Conservation (phyloP, 805 yeast species). For the Alloascoidea africana region DNA sequence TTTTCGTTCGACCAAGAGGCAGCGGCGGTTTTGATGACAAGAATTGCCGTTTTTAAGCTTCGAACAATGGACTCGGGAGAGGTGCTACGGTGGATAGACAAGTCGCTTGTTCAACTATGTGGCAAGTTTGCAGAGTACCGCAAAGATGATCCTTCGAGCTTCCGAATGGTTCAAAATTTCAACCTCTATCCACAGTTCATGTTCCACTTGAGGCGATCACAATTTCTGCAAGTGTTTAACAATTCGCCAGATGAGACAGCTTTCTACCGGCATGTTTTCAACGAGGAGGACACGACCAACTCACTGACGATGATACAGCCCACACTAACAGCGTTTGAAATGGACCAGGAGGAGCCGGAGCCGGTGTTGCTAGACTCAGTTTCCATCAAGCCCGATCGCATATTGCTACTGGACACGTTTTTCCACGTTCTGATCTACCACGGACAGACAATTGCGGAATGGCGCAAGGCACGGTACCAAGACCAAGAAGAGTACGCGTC, state of each 20-base stretch:
- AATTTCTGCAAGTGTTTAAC: slow-evolving; percentile 48
- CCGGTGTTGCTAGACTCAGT: slow-evolving; percentile 51
- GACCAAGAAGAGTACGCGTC: slow-evolving; percentile 43
- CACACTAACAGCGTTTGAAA: slow-evolving; percentile 40
- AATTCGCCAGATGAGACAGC: slow-evolving; percentile 64
- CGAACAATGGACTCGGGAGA: slow-evolving; percentile 22
- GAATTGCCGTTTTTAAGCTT: slow-evolving; percentile 33
- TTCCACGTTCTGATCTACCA: slow-evolving; percentile 56
- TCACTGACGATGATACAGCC: slow-evolving; percentile 60
- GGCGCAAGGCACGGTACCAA: slow-evolving; percentile 53
- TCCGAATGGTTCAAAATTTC: slow-evolving; percentile 31
- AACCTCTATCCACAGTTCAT: slow-evolving; percentile 51
- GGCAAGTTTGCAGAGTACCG: slow-evolving; percentile 31
- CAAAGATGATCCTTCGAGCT: slow-evolving; percentile 30
- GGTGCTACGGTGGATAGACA: slow-evolving; percentile 34
- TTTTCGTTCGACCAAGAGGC: slow-evolving; percentile 54
- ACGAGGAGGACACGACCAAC: slow-evolving; percentile 45
- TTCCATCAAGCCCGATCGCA: slow-evolving; percentile 41
- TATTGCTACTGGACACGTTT: slow-evolving; percentile 48
- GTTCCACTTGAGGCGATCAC: slow-evolving; percentile 53
- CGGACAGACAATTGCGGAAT: slow-evolving; percentile 50
- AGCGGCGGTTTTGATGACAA: slow-evolving; percentile 44
- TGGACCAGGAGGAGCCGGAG: slow-evolving; percentile 37
- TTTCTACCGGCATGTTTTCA: slow-evolving; percentile 43
- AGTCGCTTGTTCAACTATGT: slow-evolving; percentile 29